Evolutionary conservation across 192 early-diverging fungal species (phyloP), one percentile per base, ranked within the genome.

Genomic region (Rhizophlyctis rosea): DNA sequence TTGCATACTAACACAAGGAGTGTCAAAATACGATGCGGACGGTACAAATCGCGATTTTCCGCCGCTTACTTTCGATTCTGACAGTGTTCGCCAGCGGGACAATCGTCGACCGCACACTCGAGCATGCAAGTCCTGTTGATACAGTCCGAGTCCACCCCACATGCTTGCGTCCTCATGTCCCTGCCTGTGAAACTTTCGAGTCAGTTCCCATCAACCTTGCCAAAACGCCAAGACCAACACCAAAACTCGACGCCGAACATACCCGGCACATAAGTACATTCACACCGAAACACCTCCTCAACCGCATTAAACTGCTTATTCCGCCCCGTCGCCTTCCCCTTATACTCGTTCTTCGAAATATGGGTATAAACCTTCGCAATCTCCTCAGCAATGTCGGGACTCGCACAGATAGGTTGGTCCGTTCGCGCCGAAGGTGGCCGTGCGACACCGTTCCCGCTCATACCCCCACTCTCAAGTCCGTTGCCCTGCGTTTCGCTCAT

Each of bases 71-170:
- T 77, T 57, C 90, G 83, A 67, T 99, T 99, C 51, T 86, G 81
- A 72, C 96, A 99, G 71, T 88, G 86, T 52, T 85, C 74, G 2
- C 92, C 94, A 54, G 84, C 86, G 5, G 92, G 91, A 70, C 96
- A 99, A 34, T 90, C 87, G 27, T 90, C 85, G 4, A 85, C 86
- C 39, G 86, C 87, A 72, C 96, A 98, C 72, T 98, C 96, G 61
- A 96, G 91, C 55, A 88, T 90, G 28, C 95, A 73, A 60, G 89
- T 83, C 35, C 68, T 82, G 69, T 99, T 99, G 62, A 99, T 96
- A 70, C 97, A 99, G 49, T 87, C 81, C 18, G 89, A 83, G 59
- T 80, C 79, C 24, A 88, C 88, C 29, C 97, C 97, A 72, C 97
- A 99, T 3, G 97, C 95, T 44, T 72, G 59, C 9, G 27, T 28